phyloP scores from a whole-genome alignment of 139 green algal genomes.

The Penium margaritaceum region DNA sequence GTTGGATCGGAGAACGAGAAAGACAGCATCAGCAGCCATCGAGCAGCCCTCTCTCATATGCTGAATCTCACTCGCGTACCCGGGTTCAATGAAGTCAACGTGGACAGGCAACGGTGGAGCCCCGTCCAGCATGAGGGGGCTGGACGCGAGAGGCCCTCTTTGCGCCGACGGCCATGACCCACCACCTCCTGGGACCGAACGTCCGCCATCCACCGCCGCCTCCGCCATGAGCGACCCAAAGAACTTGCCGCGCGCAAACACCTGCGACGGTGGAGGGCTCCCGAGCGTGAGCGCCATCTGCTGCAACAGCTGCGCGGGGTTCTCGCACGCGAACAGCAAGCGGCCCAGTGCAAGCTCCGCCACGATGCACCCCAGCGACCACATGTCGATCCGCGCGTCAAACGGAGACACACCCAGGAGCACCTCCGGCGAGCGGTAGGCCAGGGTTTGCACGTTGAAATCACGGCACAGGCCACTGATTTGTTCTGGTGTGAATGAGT shows the following conservation, averaged over 20 bases:
- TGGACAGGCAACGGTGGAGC: too few relatives aligned
- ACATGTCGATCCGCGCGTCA: slow-evolving; percentile 73
- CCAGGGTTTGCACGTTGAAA: slow-evolving; percentile 76
- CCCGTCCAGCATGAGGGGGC: too few relatives aligned
- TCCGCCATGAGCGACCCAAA: neutral
- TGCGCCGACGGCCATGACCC: too few relatives aligned
- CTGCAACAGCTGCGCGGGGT: neutral
- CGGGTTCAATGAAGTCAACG: too few relatives aligned
- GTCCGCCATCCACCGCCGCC: too few relatives aligned
- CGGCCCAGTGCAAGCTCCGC: slow-evolving; percentile 68
- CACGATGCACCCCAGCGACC: slow-evolving; percentile 73
- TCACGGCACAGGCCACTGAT: slow-evolving; percentile 56
- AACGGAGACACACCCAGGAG: slow-evolving; percentile 62
- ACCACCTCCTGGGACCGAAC: too few relatives aligned
- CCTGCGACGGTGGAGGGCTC: neutral
- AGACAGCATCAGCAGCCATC: too few relatives aligned
- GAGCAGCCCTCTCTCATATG: too few relatives aligned
- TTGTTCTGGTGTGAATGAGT: slow-evolving; percentile 49
- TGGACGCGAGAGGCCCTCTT: too few relatives aligned
- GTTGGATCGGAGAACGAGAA: too few relatives aligned
- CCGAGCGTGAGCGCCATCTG: slow-evolving; percentile 6
- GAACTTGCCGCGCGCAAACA: neutral
- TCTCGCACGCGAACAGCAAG: slow-evolving; percentile 58
- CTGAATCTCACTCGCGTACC: too few relatives aligned
- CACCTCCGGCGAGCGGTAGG: slow-evolving; percentile 62